phyloP scores from a whole-genome alignment of 106 monocot species.

The Iris macrosiphon region DNA sequence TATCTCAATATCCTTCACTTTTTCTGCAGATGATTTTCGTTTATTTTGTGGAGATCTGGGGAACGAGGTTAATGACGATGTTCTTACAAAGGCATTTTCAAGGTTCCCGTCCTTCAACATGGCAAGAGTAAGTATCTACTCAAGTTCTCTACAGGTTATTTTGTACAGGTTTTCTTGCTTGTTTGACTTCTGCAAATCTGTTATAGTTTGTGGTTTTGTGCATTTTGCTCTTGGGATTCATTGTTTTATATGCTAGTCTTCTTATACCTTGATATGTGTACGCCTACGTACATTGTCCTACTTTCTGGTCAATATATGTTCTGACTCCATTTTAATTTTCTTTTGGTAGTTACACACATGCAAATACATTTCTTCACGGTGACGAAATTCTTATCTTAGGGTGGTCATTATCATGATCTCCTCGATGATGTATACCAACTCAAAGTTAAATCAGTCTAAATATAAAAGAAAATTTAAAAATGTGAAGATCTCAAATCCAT shows the following conservation, averaged over 20 bases:
- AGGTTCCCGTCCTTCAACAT: slow-evolving; percentile 90
- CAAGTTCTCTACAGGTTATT: not conserved
- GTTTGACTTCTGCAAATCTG: not conserved
- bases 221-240: not conserved
- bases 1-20: not conserved
- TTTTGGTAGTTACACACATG: too few species aligned
- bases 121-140: slow-evolving; percentile 62
- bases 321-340: not conserved
- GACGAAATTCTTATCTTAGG: too few species aligned
- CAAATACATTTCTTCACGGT: too few species aligned
- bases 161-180: not conserved
- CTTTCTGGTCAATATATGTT: too few species aligned
- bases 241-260: not conserved
- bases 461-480: too few species aligned
- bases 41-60: slow-evolving; percentile 96
- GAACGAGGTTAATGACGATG: slow-evolving; percentile 97
- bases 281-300: too few species aligned
- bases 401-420: too few species aligned
- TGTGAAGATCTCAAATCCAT: too few species aligned
- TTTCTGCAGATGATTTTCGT: slow-evolving; percentile 80
- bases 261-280: too few species aligned
- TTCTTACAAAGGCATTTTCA: slow-evolving; percentile 92
- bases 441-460: too few species aligned
- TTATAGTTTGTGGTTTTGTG: not conserved
- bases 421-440: too few species aligned